Evolutionary conservation across 78 protist species (phyloP).

Genomic region (Dictyostelium firmibasis): DNA sequence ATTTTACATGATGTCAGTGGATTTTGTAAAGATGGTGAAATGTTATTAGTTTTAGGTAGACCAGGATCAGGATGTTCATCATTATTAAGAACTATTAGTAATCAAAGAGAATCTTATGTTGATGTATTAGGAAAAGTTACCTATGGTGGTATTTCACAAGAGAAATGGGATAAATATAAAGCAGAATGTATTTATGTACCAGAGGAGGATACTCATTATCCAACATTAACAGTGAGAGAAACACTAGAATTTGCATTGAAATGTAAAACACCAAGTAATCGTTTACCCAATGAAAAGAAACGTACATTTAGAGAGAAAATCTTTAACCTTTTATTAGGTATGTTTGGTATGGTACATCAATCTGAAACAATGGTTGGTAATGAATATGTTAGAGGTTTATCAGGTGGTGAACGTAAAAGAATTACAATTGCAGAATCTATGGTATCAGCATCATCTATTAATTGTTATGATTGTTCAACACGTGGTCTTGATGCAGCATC

Average conservation of each 20-base stretch:
- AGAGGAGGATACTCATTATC: constrained; percentile 48
- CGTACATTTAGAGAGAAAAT: constrained; percentile 10
- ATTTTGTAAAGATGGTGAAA: constrained; percentile 63
- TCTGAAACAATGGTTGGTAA: constrained; percentile 55
- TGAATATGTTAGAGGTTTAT: constrained; percentile 50
- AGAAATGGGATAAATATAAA: constrained; percentile 1
- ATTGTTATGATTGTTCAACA: constrained; percentile 54
- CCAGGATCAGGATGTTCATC: constrained; percentile 65
- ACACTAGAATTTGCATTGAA: constrained; percentile 53
- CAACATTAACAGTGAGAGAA: constrained; percentile 24
- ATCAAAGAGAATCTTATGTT: constrained; percentile 21
- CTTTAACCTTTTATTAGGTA: neutral
- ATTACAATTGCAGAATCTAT: constrained; percentile 46
- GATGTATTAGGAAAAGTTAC: constrained; percentile 20
- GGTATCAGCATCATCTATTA: constrained; percentile 19
- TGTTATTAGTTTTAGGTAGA: constrained; percentile 60
- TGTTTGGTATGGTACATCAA: constrained; percentile 51
- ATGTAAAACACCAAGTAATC: constrained; percentile 40
- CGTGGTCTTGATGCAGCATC: constrained; percentile 65
- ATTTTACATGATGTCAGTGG: constrained; percentile 53
- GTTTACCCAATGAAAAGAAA: constrained; percentile 14
- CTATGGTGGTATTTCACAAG: constrained; percentile 11
- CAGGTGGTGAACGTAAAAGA: constrained; percentile 66
- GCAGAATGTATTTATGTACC: constrained; percentile 53
- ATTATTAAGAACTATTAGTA: constrained; percentile 16